Evolutionary conservation across 2,329 filamentous ascomycete genomes (phyloP).

Genomic region (Colletotrichum sp.): DNA sequence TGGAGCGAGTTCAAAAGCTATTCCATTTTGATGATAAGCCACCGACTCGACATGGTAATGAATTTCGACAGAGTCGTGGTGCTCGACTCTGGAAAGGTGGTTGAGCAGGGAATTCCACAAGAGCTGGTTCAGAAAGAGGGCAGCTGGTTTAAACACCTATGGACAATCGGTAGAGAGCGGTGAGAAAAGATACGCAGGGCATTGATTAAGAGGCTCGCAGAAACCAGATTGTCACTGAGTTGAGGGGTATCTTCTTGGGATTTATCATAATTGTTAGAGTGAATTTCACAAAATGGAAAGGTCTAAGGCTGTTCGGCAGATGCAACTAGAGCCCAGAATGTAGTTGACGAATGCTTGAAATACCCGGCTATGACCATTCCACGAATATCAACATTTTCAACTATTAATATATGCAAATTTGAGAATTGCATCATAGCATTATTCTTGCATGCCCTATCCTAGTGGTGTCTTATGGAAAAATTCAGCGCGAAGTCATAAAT

Average conservation of each 20-base stretch:
- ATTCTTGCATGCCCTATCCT: neutral
- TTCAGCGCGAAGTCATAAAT: neutral
- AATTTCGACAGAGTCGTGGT: slow-evolving; percentile 50
- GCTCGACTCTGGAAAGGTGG: slow-evolving; percentile 44
- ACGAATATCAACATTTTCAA: neutral
- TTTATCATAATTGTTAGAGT: neutral
- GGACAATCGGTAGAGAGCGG: neutral
- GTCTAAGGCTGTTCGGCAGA: neutral
- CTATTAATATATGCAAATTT: neutral
- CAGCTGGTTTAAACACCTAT: neutral
- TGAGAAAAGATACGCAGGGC: neutral
- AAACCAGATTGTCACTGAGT: neutral
- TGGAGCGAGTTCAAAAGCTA: slow-evolving; percentile 12
- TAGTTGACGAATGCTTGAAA: neutral
- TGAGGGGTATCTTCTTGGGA: neutral
- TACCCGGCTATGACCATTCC: neutral
- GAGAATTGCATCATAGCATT: too few species aligned
- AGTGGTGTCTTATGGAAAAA: neutral
- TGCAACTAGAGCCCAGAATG: neutral
- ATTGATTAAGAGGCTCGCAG: neutral
- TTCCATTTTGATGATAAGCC: slow-evolving; percentile 43
- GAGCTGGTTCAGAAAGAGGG: neutral
- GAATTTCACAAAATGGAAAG: neutral
- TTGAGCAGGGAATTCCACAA: slow-evolving; percentile 29
- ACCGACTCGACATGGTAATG: slow-evolving; percentile 46